Base-by-base conservation (phyloP, 441 rosid species). In the Pelargonium myrrhifolium region DNA sequence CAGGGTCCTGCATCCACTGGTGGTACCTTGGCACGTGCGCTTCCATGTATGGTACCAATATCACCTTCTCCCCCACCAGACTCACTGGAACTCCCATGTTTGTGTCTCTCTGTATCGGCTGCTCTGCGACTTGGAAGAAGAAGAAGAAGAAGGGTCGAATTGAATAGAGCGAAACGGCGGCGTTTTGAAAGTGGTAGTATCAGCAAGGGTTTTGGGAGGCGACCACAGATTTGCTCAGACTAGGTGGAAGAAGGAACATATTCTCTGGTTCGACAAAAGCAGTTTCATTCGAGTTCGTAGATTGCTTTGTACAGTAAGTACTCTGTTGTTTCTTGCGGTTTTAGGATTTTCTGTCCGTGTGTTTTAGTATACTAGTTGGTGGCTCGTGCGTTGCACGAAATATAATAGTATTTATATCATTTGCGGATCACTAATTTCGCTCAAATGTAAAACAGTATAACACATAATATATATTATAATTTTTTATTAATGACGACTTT, bases 1-100 rank as follows among this genome's bases (percentile, higher is more conserved):
- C 71, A 3, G 92, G 86, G 69, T 93, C 96, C 74, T 89, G 95
- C 96, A 93, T 93, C 97, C 96, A 91, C 0, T 80, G 53, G 65
- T 91, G 99, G 82, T 89, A 91, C 80, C 70, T 86, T 6, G 90
- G 87, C 37, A 89, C 93, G 75, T 93, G 98, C 1, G 80, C 87
- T 67, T 71, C 80, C 92, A 85, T 85, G 85, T 93, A 89, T 15
- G 97, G 91, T 49, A 89, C 91, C 68, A 93, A 75, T 9, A 87
- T 77, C 66, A 81, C 90, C 81, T 81, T 86, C 77, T 86, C 77
- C 61, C 94, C 98, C 69, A 84, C 96, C 79, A 89, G 74, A 73
- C 93, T 90, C 85, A 82, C 87, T 7, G 76, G 80, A 84, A 72
- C 79, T 31, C 49, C 71, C 67, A 68, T 62, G 53, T 45, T 14